These are phyloP conservation scores for Teratosphaeria pseudoeucalypti DNA, from an alignment of 2,329 filamentous ascomycete species.

Conservation along the genomic window DNA sequence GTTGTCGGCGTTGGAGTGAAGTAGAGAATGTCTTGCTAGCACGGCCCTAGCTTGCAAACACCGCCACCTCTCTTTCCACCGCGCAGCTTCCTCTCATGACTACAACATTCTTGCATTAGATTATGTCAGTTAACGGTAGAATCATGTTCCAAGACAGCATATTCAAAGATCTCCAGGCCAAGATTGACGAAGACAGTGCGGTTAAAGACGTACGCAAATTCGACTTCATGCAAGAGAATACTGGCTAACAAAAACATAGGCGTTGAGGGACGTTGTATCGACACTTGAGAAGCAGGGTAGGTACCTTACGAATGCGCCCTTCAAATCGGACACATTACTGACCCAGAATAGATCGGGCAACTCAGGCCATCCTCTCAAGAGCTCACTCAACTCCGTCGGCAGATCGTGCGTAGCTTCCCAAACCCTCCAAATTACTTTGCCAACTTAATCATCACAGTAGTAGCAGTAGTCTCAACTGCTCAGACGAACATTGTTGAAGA, in stretches of 20 bases:
- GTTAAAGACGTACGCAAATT: constrained; percentile 55
- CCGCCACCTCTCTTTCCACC: not conserved
- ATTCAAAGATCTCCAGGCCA: constrained; percentile 76
- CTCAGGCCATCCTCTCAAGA: constrained; percentile 73
- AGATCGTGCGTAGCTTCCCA: constrained; percentile 39
- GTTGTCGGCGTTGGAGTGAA: not conserved
- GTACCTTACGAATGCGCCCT: not conserved
- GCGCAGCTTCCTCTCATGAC: not conserved
- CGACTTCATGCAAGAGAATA: not conserved
- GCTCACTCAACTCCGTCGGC: constrained; percentile 75
- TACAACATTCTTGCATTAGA: not conserved
- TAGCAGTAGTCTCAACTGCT: constrained; percentile 30
- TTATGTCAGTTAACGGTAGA: not conserved
- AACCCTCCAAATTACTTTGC: constrained; percentile 2
- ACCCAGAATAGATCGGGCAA: constrained; percentile 50
- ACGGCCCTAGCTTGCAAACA: not conserved
- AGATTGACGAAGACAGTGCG: constrained; percentile 76
- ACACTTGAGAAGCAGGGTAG: constrained; percentile 65
- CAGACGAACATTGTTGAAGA: constrained; percentile 62
- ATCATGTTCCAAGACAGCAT: constrained; percentile 40
- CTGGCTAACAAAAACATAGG: constrained; percentile 31
- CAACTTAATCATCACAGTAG: not conserved
- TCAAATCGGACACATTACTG: not conserved
- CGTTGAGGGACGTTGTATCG: constrained; percentile 71
- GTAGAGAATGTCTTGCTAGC: not conserved